Evolutionary conservation across 2,329 filamentous ascomycete genomes (phyloP), one percentile per base, ranked within the genome.

Genomic region (Fusarium dlaminii): DNA sequence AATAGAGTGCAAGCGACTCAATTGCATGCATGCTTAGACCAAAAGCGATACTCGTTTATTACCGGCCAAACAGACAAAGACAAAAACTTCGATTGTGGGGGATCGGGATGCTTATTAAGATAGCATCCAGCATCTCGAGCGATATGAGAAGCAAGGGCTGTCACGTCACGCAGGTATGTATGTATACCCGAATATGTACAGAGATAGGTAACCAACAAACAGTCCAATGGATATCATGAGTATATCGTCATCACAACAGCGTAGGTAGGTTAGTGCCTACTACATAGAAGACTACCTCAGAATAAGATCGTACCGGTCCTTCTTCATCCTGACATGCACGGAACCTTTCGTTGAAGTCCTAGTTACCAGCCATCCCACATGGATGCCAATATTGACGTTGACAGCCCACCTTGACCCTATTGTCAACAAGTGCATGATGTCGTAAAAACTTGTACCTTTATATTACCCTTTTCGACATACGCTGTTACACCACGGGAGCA

Each of bases 271-370:
- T 42, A 42, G 40, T n/a, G 24, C 27, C 11, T 29, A 18, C 46
- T 49, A 18, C 46, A 29, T 24, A n/a, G 22, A 49, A 32, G 39
- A 24, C n/a, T 24, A 22, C 24, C 34, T n/a, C n/a, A 32, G 40
- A 30, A 40, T 17, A n/a, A 32, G 7, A 22, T 57, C 54, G 10
- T 45, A 29, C 54, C 37, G 18, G n/a, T 48, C 30, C 55, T 34
- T 36, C 20, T 52, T 27, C 30, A 34, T 32, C 30, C 29, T 32
- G 20, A 15, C 20, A 70, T 68, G 68, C 64, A 66, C 60, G 72
- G 72, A 75, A 73, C 69, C 49, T 75, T 75, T 65, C 51, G 43
- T 55, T 40, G 17, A 58, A 61, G 56, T 18, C 55, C 45, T 29
- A 43, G 43, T 27, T 36, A 29, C 45, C 30, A 32, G 46, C 30